Evolutionary conservation across 129 eudicot species (phyloP).

Genomic region (Erigeron canadensis): DNA sequence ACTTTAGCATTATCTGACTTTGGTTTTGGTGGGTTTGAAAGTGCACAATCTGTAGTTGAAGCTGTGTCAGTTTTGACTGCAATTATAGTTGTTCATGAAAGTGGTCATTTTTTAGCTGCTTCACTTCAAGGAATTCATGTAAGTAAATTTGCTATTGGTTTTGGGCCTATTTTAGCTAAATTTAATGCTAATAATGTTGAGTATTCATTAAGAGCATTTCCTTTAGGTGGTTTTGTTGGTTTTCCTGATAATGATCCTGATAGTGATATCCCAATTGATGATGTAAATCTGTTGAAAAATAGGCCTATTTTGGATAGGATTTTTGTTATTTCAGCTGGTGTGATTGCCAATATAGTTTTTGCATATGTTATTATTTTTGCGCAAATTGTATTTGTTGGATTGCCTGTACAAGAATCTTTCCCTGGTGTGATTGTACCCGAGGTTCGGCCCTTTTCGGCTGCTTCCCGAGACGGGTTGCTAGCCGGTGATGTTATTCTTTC

Average conservation of each 20-base stretch:
- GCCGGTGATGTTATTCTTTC: slow-evolving; percentile 80
- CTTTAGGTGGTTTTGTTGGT: slow-evolving; percentile 33
- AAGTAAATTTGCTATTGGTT: slow-evolving; percentile 76
- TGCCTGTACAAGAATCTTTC: slow-evolving; percentile 87
- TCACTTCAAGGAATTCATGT: slow-evolving; percentile 88
- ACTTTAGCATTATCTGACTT: slow-evolving; percentile 53
- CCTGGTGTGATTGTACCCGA: slow-evolving; percentile 93
- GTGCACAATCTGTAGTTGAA: slow-evolving; percentile 78
- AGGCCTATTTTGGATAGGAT: slow-evolving; percentile 87
- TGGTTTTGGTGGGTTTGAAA: slow-evolving; percentile 69
- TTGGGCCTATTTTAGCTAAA: too few relatives aligned
- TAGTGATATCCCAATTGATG: slow-evolving; percentile 87
- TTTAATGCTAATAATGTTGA: too few relatives aligned
- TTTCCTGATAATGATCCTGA: slow-evolving; percentile 99
- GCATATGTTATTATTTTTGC: slow-evolving; percentile 73
- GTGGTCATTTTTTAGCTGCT: slow-evolving; percentile 95
- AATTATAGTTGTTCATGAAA: slow-evolving; percentile 85
- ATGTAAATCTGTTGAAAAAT: slow-evolving; percentile 67
- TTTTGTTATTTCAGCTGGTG: slow-evolving; percentile 94
- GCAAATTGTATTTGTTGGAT: slow-evolving; percentile 84
- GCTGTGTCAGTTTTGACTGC: slow-evolving; percentile 86
- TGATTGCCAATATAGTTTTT: slow-evolving; percentile 79
- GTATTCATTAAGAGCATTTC: too few relatives aligned
- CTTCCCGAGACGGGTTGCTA: slow-evolving; percentile 76
- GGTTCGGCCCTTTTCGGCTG: slow-evolving; percentile 81